Percentiles rank a stretch among this genome's conserved stretches.
phyloP scores from a whole-genome alignment of 2,329 filamentous ascomycete genomes.

The Alternaria hordeiaustralica region DNA sequence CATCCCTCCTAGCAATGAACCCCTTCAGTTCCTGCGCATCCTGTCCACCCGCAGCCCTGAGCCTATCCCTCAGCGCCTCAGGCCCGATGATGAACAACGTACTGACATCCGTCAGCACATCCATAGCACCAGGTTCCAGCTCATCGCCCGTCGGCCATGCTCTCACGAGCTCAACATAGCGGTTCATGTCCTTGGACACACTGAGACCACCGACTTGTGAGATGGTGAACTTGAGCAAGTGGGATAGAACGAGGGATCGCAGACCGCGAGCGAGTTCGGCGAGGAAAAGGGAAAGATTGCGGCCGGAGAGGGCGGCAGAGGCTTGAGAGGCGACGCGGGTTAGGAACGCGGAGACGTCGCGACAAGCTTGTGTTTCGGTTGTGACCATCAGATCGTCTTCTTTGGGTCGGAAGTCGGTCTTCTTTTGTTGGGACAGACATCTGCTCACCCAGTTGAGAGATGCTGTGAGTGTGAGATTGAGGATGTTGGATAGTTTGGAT shows the following conservation, averaged over 20 bases:
- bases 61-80: slow-evolving; percentile 59
- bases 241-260: slow-evolving; percentile 80
- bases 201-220: slow-evolving; percentile 93
- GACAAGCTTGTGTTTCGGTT: slow-evolving; percentile 79
- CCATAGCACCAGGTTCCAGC: slow-evolving; percentile 64
- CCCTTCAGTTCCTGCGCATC: slow-evolving; percentile 70
- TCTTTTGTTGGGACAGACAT: slow-evolving; percentile 78
- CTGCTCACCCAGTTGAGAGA: slow-evolving; percentile 77
- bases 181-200: slow-evolving; percentile 94
- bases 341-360: slow-evolving; percentile 81
- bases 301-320: slow-evolving; percentile 75
- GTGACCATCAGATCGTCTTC: slow-evolving; percentile 62
- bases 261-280: slow-evolving; percentile 83
- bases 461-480: slow-evolving; percentile 74
- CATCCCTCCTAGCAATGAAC: slow-evolving; percentile 85
- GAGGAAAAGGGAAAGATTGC: slow-evolving; percentile 82
- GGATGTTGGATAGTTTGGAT: slow-evolving; percentile 76
- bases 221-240: slow-evolving; percentile 93
- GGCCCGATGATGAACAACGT: slow-evolving; percentile 91
- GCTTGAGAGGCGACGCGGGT: slow-evolving; percentile 68
- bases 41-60: slow-evolving; percentile 53
- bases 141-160: slow-evolving; percentile 74
- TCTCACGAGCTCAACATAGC: slow-evolving; percentile 85
- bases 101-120: slow-evolving; percentile 90
- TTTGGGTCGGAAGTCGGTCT: slow-evolving; percentile 86